Base-by-base conservation (phyloP, 305 asterid species). In the Lippia alba region DNA sequence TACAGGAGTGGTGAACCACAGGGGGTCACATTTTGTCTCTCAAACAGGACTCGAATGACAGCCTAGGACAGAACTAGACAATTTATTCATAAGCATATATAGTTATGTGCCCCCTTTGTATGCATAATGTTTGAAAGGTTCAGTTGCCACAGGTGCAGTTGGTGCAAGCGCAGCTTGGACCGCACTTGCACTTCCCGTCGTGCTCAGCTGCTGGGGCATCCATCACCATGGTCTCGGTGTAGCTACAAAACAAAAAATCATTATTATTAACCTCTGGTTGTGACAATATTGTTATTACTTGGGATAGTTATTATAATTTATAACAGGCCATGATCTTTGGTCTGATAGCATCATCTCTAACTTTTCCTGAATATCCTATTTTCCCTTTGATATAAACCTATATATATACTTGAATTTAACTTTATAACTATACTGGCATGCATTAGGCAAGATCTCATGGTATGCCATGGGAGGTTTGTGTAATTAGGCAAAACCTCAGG, bases 171-270 rank as follows among this genome's bases (percentile, higher is more conserved):
- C 96, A 91, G 84, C 79, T 85, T 10, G 82, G 5, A 1, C 96
- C 92, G 66, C 96, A 89, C 89, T 84, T 89, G 94, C 97, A 89
- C 55, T 81, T 76, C 19, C 91, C 87, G 20, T 73, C 79, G 7
- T 82, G 53, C 83, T 86, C 95, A 3, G 76, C 83, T 36, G 41
- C 41, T 36, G 41, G 41, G 5, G 41, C 49, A 44, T 8, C 49
- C 85, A 78, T 70, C 56, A 82, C 45, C 44, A 81, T 33, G n/a
- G 73, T 76, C 86, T 73, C 91, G 4, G 39, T 55, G 85, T 69
- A 81, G 85, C 87, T 84, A 74, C 86, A 79, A 80, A 58, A 51
- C n/a, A 4, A 11, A 17, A 53, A 17, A 24, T 5, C 49, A 44
- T 44, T 44, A 10, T 44, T 10, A 10, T 8, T 4, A 36, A 3